These are phyloP conservation scores for Daldinia bambusicola DNA, from an alignment of 495 filamentous ascomycete genomes.

Conservation along the genomic window DNA sequence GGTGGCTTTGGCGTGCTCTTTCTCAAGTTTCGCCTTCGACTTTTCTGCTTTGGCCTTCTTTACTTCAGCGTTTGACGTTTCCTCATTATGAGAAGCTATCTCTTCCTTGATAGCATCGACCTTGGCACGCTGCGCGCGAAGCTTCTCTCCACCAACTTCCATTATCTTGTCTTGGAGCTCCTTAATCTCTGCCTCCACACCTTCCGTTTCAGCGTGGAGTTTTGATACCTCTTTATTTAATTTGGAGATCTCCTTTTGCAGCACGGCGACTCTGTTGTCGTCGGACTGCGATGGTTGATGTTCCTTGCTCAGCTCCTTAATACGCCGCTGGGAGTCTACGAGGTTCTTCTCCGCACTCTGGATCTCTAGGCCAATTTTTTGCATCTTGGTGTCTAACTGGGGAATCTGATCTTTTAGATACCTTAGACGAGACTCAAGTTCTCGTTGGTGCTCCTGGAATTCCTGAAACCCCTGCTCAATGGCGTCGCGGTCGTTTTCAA, in stretches of 20 bases:
- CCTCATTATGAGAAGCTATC: slow-evolving; percentile 80
- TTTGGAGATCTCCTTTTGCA: slow-evolving; percentile 80
- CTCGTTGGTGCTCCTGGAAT: slow-evolving; percentile 81
- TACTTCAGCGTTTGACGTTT: slow-evolving; percentile 84
- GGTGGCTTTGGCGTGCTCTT: slow-evolving; percentile 76
- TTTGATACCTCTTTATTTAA: slow-evolving; percentile 82
- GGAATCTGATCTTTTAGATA: slow-evolving; percentile 85
- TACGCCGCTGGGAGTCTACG: slow-evolving; percentile 81
- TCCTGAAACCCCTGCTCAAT: slow-evolving; percentile 81
- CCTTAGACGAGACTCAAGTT: slow-evolving; percentile 76
- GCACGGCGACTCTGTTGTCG: slow-evolving; percentile 70
- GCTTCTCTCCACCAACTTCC: slow-evolving; percentile 93
- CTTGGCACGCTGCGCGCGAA: slow-evolving; percentile 88
- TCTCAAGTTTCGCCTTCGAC: slow-evolving; percentile 85
- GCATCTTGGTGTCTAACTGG: slow-evolving; percentile 85
- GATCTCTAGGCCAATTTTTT: slow-evolving; percentile 90
- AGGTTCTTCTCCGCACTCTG: slow-evolving; percentile 87
- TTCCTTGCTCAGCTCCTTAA: slow-evolving; percentile 81
- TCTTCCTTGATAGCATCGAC: slow-evolving; percentile 93
- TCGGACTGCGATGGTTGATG: slow-evolving; percentile 83
- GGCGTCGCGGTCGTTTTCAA: slow-evolving; percentile 86
- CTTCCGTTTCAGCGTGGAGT: slow-evolving; percentile 80
- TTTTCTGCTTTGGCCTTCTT: slow-evolving; percentile 91
- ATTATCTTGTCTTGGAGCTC: slow-evolving; percentile 94
- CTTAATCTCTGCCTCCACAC: slow-evolving; percentile 91